A percentile compares a stretch with the other conserved stretches of the same genome.
These are phyloP conservation scores for Xanthoparmelia taractica DNA, from an alignment of 495 filamentous ascomycete species.

Conservation along the genomic window DNA sequence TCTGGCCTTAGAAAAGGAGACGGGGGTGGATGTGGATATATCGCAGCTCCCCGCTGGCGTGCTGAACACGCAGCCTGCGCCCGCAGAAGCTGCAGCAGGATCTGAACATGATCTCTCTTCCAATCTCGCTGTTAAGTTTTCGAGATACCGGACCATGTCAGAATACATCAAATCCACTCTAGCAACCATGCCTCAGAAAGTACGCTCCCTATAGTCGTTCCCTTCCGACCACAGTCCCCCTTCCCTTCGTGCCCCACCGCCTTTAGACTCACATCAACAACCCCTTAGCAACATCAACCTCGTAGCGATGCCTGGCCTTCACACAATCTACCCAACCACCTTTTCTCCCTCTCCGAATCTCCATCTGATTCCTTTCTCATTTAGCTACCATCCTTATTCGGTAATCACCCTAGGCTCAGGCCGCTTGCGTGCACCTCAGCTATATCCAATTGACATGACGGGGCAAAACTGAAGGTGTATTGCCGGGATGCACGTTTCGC, in stretches of 20 bases:
- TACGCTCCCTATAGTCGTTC: constrained; percentile 7
- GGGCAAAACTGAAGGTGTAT: constrained; percentile 1
- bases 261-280: constrained; percentile 13
- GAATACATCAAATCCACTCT: constrained; percentile 4
- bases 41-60: constrained; percentile 6
- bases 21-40: constrained; percentile 2
- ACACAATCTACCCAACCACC: constrained; percentile 17
- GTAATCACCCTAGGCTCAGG: constrained; percentile 16
- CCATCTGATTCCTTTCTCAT: constrained; percentile 19
- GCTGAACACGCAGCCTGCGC: constrained; percentile 6
- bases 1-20: constrained; percentile 11
- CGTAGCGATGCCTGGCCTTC: constrained; percentile 17
- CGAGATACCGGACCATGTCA: too few species aligned
- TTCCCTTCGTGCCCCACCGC: constrained; percentile 20
- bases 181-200: constrained; percentile 7
- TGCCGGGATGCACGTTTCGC: constrained; percentile 11
- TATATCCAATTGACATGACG: constrained; percentile 13
- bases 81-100: constrained; percentile 11
- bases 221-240: too few species aligned
- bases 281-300: constrained; percentile 11
- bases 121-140: constrained; percentile 9
- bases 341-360: constrained; percentile 9
- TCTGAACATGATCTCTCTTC: constrained; percentile 10
- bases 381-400: constrained; percentile 30
- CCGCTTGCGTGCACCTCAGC: constrained; percentile 4